phyloP scores from a whole-genome alignment of 1,284 basidiomycete species.

The Golubevia pallescens region DNA sequence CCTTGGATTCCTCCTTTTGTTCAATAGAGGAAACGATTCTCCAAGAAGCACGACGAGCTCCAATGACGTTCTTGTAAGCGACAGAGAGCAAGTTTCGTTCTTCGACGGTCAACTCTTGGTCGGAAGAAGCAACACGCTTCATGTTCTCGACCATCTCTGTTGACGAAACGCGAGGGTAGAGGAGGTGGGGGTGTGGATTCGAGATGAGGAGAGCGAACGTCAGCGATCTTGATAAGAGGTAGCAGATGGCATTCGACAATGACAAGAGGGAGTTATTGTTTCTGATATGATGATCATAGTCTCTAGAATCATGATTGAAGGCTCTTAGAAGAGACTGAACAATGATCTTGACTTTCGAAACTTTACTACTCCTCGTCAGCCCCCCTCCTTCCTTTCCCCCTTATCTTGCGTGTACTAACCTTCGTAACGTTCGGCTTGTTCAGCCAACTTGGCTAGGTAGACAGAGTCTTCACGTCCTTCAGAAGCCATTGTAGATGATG shows the following conservation, averaged over 20 bases:
- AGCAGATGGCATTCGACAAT: too few relatives aligned
- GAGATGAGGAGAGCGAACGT: not conserved
- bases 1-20: conserved; percentile 73
- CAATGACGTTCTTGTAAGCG: conserved; percentile 96
- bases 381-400: not conserved
- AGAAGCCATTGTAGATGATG: conserved; percentile 40
- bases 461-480: conserved; percentile 63
- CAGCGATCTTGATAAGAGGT: not conserved
- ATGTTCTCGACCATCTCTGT: conserved; percentile 65
- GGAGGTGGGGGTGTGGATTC: not conserved
- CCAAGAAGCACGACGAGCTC: conserved; percentile 68
- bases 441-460: conserved; percentile 65
- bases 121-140: conserved; percentile 64
- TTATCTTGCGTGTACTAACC: conserved; percentile 29
- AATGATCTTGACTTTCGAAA: not conserved
- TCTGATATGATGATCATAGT: too few relatives aligned
- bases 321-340: not conserved
- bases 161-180: not conserved
- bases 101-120: conserved; percentile 87
- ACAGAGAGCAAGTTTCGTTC: conserved; percentile 98
- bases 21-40: conserved; percentile 68
- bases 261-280: too few relatives aligned
- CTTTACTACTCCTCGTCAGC: too few relatives aligned
- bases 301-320: too few relatives aligned
- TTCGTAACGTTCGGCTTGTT: conserved; percentile 65